These are phyloP conservation scores for Endotrypanum monterogeii DNA, from an alignment of 208 protist species.

Conservation along the genomic window DNA sequence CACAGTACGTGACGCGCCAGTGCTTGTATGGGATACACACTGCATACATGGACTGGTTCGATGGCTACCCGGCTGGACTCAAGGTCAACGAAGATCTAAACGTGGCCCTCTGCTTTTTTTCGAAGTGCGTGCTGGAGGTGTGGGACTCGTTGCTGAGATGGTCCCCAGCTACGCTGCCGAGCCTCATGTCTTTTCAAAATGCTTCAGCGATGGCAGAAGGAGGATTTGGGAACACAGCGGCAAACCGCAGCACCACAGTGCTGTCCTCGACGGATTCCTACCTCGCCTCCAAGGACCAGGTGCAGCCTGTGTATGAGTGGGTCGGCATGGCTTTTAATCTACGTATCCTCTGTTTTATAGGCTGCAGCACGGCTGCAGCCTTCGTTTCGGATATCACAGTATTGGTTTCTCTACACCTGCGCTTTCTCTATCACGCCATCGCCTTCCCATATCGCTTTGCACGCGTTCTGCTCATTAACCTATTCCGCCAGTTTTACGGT, in stretches of 20 bases:
- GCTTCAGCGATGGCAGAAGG: not conserved
- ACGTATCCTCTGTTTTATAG: slow-evolving; percentile 75
- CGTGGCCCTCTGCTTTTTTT: slow-evolving; percentile 81
- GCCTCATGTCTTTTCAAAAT: slow-evolving; percentile 22
- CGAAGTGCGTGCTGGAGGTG: slow-evolving; percentile 63
- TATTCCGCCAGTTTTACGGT: slow-evolving; percentile 89
- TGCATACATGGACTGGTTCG: slow-evolving; percentile 92
- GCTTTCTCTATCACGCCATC: slow-evolving; percentile 71
- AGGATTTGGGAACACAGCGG: not conserved
- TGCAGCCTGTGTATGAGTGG: slow-evolving; percentile 55
- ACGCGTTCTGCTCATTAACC: slow-evolving; percentile 45
- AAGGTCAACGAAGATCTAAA: slow-evolving; percentile 95
- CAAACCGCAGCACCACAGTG: not conserved
- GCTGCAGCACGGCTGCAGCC: slow-evolving; percentile 70
- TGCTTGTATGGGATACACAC: slow-evolving; percentile 80
- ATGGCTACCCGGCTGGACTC: slow-evolving; percentile 92
- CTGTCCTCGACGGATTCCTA: slow-evolving; percentile 1
- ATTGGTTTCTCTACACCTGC: slow-evolving; percentile 83
- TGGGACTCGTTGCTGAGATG: slow-evolving; percentile 66
- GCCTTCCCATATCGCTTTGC: slow-evolving; percentile 74
- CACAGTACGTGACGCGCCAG: slow-evolving; percentile 46
- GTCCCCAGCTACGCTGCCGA: slow-evolving; percentile 25
- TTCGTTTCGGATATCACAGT: slow-evolving; percentile 79
- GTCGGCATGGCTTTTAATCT: slow-evolving; percentile 55
- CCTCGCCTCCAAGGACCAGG: slow-evolving; percentile 18